A percentile compares a stretch with the other conserved stretches of the same genome.
These are phyloP conservation scores for Alternaria postmessia DNA, from an alignment of 2,329 filamentous ascomycete species.

Conservation along the genomic window DNA sequence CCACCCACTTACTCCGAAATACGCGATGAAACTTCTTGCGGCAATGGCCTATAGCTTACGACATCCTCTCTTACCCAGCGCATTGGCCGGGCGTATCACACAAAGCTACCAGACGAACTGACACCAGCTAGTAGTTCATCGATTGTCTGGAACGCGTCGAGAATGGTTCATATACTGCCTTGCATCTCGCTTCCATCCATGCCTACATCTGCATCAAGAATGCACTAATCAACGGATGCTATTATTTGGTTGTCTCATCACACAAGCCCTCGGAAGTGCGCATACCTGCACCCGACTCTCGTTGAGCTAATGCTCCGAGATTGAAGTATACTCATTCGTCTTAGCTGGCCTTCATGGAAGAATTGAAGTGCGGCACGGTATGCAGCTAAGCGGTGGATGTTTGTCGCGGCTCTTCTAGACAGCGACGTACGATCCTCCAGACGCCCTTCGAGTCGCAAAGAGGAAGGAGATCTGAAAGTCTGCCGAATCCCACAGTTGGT, in stretches of 20 bases:
- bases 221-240: not conserved
- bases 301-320: not conserved
- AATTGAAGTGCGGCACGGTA: conserved; percentile 4
- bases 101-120: not conserved
- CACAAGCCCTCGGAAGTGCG: not conserved
- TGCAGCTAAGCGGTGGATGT: not conserved
- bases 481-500: not conserved
- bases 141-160: not conserved
- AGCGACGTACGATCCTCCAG: not conserved
- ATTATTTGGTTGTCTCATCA: not conserved
- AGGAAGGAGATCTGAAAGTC: not conserved
- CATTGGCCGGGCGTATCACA: not conserved
- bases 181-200: too few relatives aligned
- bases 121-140: not conserved
- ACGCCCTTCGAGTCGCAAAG: not conserved
- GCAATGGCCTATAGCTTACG: not conserved
- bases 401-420: not conserved
- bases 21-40: not conserved
- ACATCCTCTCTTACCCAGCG: not conserved
- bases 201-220: too few relatives aligned
- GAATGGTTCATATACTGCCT: not conserved
- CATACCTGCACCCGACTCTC: conserved; percentile 3
- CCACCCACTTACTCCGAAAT: not conserved
- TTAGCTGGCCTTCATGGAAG: not conserved
- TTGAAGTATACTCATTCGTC: not conserved